phyloP scores from a whole-genome alignment of 2,329 filamentous ascomycete genomes.

The Fusarium xyrophilum region DNA sequence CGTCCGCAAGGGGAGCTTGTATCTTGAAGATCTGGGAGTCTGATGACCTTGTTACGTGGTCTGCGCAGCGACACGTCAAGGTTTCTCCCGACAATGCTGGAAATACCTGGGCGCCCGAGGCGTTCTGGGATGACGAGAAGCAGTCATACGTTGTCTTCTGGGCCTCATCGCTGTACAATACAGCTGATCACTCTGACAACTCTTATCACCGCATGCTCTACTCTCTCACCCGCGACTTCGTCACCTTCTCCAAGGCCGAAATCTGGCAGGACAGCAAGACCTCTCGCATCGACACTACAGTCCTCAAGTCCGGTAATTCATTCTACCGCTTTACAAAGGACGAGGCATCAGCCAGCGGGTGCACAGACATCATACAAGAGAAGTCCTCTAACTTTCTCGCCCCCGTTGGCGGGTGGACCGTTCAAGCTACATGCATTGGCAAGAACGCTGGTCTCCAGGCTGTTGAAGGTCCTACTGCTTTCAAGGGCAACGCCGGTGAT shows the following conservation, averaged over 20 bases:
- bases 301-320: constrained; percentile 50
- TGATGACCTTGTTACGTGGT: constrained; percentile 58
- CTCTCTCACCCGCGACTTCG: constrained; percentile 57
- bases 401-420: constrained; percentile 52
- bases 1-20: constrained; percentile 55
- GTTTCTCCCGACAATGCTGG: constrained; percentile 58
- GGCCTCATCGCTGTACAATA: constrained; percentile 54
- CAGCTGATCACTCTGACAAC: constrained; percentile 49
- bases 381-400: constrained; percentile 52
- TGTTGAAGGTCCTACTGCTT: constrained; percentile 60
- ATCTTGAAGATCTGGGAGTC: constrained; percentile 63
- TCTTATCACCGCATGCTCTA: constrained; percentile 63
- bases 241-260: constrained; percentile 55
- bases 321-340: constrained; percentile 65
- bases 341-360: constrained; percentile 59
- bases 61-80: constrained; percentile 56
- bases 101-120: constrained; percentile 62
- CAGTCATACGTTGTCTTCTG: constrained; percentile 56
- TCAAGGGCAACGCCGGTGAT: constrained; percentile 58
- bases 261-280: constrained; percentile 60
- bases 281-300: constrained; percentile 61
- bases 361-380: constrained; percentile 62
- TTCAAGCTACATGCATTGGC: constrained; percentile 57
- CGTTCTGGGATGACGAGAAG: constrained; percentile 55
- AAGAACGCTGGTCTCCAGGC: constrained; percentile 55